Conservation (phyloP, 169 alveolate species). For the Perkinsus chesapeaki region DNA sequence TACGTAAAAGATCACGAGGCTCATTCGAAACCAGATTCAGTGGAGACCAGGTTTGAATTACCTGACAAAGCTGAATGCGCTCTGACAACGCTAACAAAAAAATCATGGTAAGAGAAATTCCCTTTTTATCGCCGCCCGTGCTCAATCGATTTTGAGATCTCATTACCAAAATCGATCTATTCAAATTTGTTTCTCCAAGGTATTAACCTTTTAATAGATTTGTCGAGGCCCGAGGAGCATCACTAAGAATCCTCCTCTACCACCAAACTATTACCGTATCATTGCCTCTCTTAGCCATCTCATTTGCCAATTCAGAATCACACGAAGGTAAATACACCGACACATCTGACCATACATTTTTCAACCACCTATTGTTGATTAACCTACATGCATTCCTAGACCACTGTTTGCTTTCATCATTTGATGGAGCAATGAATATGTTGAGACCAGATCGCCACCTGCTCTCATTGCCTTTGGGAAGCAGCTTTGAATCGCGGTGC, state of each 20-base stretch:
- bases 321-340: neutral
- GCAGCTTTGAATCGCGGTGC: neutral
- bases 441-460: neutral
- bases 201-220: too few species aligned
- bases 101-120: too few species aligned
- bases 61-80: neutral
- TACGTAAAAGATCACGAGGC: neutral
- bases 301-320: neutral
- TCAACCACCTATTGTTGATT: neutral
- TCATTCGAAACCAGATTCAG: neutral
- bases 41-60: neutral
- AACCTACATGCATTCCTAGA: neutral
- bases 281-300: neutral
- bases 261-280: neutral
- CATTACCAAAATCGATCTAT: too few species aligned
- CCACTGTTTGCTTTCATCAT: neutral
- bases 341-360: neutral
- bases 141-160: too few species aligned
- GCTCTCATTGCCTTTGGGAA: neutral
- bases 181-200: too few species aligned
- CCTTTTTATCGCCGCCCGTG: too few species aligned
- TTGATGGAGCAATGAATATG: neutral
- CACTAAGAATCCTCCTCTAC: neutral
- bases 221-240: too few species aligned
- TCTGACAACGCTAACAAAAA: too few species aligned